A percentile compares a stretch with the other conserved stretches of the same genome.
These are phyloP conservation scores for Calonectria naviculata DNA, from an alignment of 2,329 filamentous ascomycete species.

Conservation along the genomic window DNA sequence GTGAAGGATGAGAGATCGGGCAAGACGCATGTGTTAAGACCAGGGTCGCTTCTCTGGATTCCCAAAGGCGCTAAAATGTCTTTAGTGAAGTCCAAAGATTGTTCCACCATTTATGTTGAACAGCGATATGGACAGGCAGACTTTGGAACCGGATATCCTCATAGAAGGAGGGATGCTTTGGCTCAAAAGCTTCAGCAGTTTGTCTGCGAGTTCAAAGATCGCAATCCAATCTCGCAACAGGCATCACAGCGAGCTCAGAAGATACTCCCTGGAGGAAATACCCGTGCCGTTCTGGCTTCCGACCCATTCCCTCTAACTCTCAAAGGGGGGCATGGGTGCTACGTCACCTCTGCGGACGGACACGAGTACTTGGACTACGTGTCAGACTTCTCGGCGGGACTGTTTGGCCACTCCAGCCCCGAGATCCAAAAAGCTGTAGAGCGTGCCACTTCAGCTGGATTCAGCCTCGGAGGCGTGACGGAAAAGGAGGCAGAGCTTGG, in stretches of 20 bases:
- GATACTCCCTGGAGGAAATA: neutral
- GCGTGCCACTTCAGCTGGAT: neutral
- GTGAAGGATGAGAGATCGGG: neutral
- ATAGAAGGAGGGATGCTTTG: neutral
- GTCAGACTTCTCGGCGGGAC: neutral
- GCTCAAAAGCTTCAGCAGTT: neutral
- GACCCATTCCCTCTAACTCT: neutral
- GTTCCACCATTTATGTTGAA: neutral
- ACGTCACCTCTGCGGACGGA: neutral
- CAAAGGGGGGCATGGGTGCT: neutral
- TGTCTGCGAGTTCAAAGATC: neutral
- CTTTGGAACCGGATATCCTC: neutral
- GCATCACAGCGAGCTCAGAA: neutral
- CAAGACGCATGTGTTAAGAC: neutral
- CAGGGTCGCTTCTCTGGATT: neutral
- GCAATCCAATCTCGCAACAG: neutral
- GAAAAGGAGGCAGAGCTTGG: neutral
- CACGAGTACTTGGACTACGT: neutral
- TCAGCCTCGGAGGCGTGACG: neutral
- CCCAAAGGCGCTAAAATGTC: neutral
- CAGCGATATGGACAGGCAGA: neutral
- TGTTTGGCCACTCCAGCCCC: neutral
- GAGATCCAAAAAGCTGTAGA: neutral
- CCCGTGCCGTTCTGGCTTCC: neutral
- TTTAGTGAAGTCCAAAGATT: neutral